Conservation (phyloP, 2,329 filamentous ascomycete genomes). For the Trichoderma lentiforme region DNA sequence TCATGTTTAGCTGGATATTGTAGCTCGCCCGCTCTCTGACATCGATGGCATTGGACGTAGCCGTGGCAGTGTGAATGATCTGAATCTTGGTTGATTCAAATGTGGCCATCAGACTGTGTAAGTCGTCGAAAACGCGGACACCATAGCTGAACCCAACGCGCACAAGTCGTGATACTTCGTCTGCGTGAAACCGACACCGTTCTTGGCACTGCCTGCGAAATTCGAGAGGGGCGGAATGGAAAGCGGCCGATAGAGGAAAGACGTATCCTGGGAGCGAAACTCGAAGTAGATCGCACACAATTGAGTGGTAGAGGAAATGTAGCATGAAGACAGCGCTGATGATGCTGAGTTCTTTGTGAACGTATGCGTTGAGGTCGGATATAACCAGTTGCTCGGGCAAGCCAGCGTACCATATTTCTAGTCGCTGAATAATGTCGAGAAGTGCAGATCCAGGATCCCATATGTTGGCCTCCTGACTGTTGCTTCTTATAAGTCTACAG, state of each 20-base stretch:
- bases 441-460: slow-evolving; percentile 11
- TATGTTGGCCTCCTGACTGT: not conserved
- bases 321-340: slow-evolving; percentile 8
- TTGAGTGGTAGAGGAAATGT: slow-evolving; percentile 12
- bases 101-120: slow-evolving; percentile 9
- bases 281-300: not conserved
- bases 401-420: not conserved
- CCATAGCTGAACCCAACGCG: not conserved
- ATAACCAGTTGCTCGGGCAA: not conserved
- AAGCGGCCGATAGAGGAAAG: slow-evolving; percentile 1
- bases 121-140: not conserved
- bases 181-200: slow-evolving; percentile 6
- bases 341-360: slow-evolving; percentile 9
- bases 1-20: slow-evolving; percentile 8
- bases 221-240: not conserved
- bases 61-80: slow-evolving; percentile 10
- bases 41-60: slow-evolving; percentile 1
- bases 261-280: slow-evolving; percentile 8
- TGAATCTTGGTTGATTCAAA: slow-evolving; percentile 13
- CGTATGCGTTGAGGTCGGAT: slow-evolving; percentile 4
- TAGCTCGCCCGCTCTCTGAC: not conserved
- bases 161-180: slow-evolving; percentile 8
- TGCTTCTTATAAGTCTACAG: not conserved
- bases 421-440: not conserved
- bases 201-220: slow-evolving; percentile 12